phyloP scores from a whole-genome alignment of 164 flowering plant species.

The Vitis labrusca region DNA sequence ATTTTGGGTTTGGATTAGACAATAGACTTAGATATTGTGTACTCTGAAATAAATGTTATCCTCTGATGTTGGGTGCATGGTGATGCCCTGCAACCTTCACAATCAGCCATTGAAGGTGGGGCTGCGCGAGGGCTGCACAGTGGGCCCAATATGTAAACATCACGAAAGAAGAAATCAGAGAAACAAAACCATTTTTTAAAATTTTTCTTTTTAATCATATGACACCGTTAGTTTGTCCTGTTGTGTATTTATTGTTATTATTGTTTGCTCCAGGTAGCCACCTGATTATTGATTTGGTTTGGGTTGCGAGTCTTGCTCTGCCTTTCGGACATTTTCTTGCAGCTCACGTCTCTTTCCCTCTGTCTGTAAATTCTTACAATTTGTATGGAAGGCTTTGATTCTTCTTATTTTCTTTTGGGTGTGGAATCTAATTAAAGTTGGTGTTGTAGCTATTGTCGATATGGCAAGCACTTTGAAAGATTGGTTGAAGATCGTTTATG shows the following conservation, averaged over 20 bases:
- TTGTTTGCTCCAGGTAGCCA: neutral
- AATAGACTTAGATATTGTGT: too few relatives aligned
- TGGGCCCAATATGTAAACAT: too few relatives aligned
- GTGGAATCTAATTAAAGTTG: neutral
- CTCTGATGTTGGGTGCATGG: too few relatives aligned
- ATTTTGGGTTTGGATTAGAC: too few relatives aligned
- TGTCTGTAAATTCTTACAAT: neutral
- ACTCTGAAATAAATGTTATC: too few relatives aligned
- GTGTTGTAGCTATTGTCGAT: slow-evolving; percentile 6
- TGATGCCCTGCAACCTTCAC: too few relatives aligned
- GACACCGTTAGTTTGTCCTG: too few relatives aligned
- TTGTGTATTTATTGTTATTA: neutral
- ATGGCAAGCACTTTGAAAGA: slow-evolving; percentile 18
- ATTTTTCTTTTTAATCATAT: too few relatives aligned
- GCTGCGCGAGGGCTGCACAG: too few relatives aligned
- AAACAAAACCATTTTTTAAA: too few relatives aligned
- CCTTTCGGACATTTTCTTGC: slow-evolving; percentile 24
- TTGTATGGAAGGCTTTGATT: neutral
- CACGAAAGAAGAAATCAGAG: too few relatives aligned
- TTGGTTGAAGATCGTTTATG: slow-evolving; percentile 51
- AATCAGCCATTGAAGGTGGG: too few relatives aligned
- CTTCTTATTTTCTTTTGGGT: neutral
- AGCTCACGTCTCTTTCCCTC: slow-evolving; percentile 14
- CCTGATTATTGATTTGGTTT: slow-evolving; percentile 2
- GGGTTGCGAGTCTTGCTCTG: slow-evolving; percentile 2